Conservation (phyloP, 2,329 filamentous ascomycete genomes). For the Hypoxylon sp. region DNA sequence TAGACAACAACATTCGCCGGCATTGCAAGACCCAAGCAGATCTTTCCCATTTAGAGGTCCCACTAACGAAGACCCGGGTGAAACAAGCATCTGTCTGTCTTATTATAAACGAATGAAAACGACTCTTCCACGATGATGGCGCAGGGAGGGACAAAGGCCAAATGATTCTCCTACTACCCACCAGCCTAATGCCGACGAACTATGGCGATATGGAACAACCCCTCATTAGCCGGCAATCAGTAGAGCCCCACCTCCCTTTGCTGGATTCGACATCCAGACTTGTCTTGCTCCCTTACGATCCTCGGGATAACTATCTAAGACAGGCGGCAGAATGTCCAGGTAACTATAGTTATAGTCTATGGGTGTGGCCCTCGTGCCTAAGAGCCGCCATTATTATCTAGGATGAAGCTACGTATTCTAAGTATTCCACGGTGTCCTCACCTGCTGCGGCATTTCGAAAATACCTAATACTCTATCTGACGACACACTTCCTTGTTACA, state of each 20-base stretch:
- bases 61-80: not conserved
- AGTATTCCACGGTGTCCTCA: slow-evolving; percentile 21
- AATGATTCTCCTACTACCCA: slow-evolving; percentile 49
- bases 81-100: not conserved
- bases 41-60: not conserved
- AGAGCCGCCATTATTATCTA: slow-evolving; percentile 25
- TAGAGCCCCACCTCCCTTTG: slow-evolving; percentile 37
- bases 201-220: slow-evolving; percentile 45
- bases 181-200: slow-evolving; percentile 43
- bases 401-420: slow-evolving; percentile 15
- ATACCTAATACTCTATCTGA: slow-evolving; percentile 11
- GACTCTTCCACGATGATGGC: not conserved
- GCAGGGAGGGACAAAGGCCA: slow-evolving; percentile 38
- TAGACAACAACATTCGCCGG: too few species aligned
- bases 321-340: slow-evolving; percentile 38
- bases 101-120: not conserved
- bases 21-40: not conserved
- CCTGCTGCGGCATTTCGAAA: slow-evolving; percentile 22
- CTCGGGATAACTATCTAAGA: slow-evolving; percentile 39
- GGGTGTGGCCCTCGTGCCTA: slow-evolving; percentile 10
- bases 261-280: slow-evolving; percentile 28
- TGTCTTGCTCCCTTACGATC: slow-evolving; percentile 33
- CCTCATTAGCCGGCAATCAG: slow-evolving; percentile 52
- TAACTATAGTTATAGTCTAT: slow-evolving; percentile 11
- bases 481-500: slow-evolving; percentile 30